Percentiles rank a stretch among this genome's conserved stretches.
These are phyloP conservation scores for Nemania serpens DNA, from an alignment of 2,329 filamentous ascomycete species.

Conservation along the genomic window DNA sequence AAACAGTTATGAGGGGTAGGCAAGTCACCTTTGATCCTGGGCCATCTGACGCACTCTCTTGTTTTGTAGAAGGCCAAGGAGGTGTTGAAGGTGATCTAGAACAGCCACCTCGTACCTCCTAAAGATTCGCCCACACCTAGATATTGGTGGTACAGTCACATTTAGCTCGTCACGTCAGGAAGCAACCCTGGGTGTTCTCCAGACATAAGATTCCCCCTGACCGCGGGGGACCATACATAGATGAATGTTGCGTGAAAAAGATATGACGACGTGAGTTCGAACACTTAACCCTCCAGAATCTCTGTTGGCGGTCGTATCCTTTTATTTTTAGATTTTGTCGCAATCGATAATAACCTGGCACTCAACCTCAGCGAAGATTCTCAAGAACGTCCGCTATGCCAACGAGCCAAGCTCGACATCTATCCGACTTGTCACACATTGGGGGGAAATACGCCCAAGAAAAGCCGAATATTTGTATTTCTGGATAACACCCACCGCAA, in stretches of 20 bases:
- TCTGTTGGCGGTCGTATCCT: not conserved
- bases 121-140: conserved; percentile 7
- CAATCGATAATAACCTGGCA: not conserved
- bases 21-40: conserved; percentile 3
- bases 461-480: not conserved
- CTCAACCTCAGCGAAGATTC: not conserved
- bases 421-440: conserved; percentile 1
- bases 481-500: not conserved
- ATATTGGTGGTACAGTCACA: conserved; percentile 11
- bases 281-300: conserved; percentile 1
- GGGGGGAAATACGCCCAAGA: conserved; percentile 8
- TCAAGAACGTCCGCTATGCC: conserved; percentile 3
- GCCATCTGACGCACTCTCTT: conserved; percentile 5
- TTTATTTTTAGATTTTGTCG: not conserved
- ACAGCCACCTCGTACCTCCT: conserved; percentile 11
- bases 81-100: conserved; percentile 2
- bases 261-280: conserved; percentile 1
- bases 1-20: conserved; percentile 17
- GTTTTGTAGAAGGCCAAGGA: conserved; percentile 7
- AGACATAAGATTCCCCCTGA: conserved; percentile 6
- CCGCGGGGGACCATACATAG: conserved; percentile 9
- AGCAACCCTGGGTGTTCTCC: not conserved
- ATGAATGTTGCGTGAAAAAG: not conserved
- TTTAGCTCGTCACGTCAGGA: conserved; percentile 1
- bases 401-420: conserved; percentile 1